Base-by-base conservation (phyloP, 495 filamentous ascomycete species). In the Xylaria palmicola region DNA sequence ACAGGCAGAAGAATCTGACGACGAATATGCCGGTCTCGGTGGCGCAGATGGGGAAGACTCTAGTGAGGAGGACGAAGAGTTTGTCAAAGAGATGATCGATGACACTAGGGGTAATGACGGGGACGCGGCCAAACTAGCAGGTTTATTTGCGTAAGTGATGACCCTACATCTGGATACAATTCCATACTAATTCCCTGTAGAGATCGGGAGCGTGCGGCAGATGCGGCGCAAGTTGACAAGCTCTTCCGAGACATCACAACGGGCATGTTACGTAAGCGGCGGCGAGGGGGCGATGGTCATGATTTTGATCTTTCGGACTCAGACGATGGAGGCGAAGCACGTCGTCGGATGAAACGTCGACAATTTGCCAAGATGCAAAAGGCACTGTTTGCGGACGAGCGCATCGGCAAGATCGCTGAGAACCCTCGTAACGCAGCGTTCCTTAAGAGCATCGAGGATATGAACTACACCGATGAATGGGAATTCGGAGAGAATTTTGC, bases 1-100 rank as follows among this genome's bases (percentile, higher is more conserved):
- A 62, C 91, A 94, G 67, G 94, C 94, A 39, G 91, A 94, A 65
- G 94, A 99, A 77, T 98, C 95, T 0, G 95, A 98, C 70, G 94
- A 99, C 70, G 94, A 99, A 72, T 99, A 97, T 70, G 94, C 93
- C 32, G 95, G 95, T 2, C 79, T 98, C 40, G 95, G 95, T 47
- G 94, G 94, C 41, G 88, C 82, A 4, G 92, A 91, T 72, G 92
- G 93, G 50, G 95, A 98, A 60, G 91, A 92, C 39, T 88, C 86
- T 50, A 85, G 79, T 22, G 87, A 88, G 37, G 90, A 91, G 58
- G 83, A 88, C 49, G 77, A 80, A 30, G 80, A 79, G 10, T 78
- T 76, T 22, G 78, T 90, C 56, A 85, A 88, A 62, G 89, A 91
- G 72, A 94, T 98, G 85, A 94, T 98, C 67, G 93, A 98, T 69